phyloP scores from a whole-genome alignment of 1,284 basidiomycete genomes.

The Phellopilus nigrolimitatus region DNA sequence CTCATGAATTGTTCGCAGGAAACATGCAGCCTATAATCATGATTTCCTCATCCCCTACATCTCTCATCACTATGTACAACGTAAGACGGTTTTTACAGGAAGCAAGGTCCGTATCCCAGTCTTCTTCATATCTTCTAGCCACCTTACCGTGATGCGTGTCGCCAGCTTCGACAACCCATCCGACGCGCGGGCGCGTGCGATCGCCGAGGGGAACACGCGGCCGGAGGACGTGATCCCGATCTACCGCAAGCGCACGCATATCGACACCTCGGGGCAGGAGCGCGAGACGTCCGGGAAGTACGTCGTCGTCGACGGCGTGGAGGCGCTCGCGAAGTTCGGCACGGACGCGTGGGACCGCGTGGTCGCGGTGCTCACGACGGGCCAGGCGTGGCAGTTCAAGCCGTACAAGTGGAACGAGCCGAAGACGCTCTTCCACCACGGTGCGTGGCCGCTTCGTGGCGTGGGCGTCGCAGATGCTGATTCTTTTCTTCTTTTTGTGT shows the following conservation, averaged over 20 bases:
- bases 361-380: constrained; percentile 95
- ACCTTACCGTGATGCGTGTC: too few species aligned
- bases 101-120: constrained; percentile 53
- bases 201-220: constrained; percentile 66
- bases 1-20: too few species aligned
- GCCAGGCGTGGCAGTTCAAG: constrained; percentile 96
- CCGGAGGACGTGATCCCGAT: constrained; percentile 84
- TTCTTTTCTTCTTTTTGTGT: constrained; percentile 5
- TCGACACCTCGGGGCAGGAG: constrained; percentile 48
- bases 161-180: constrained; percentile 80
- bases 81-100: constrained; percentile 92
- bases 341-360: constrained; percentile 93
- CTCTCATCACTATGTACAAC: constrained; percentile 97
- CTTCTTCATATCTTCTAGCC: too few species aligned
- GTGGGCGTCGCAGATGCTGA: not conserved
- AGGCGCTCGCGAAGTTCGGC: constrained; percentile 88
- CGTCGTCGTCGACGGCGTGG: constrained; percentile 88
- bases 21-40: constrained; percentile 89
- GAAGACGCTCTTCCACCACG: constrained; percentile 86
- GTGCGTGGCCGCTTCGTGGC: too few species aligned
- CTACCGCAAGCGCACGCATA: constrained; percentile 68
- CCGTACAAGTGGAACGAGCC: constrained; percentile 97
- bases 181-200: constrained; percentile 62
- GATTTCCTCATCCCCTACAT: constrained; percentile 92
- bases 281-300: constrained; percentile 46